These are phyloP conservation scores for Pilasporangium apinafurcum DNA, from an alignment of 352 stramenopile species.

Conservation along the genomic window DNA sequence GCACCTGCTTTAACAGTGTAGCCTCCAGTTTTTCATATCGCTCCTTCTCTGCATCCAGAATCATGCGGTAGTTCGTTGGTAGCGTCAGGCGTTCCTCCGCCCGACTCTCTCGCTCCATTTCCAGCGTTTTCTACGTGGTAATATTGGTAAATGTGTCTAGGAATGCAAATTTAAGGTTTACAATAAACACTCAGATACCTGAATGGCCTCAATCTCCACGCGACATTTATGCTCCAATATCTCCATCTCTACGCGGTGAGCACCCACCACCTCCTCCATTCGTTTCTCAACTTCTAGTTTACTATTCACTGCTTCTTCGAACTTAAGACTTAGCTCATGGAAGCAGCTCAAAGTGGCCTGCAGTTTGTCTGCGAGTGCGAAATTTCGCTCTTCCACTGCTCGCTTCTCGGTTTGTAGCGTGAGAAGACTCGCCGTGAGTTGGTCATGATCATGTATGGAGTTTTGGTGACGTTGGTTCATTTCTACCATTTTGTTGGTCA, in stretches of 20 bases:
- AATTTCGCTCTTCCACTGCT: constrained; percentile 31
- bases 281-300: constrained; percentile 43
- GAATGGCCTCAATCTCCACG: constrained; percentile 40
- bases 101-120: constrained; percentile 29
- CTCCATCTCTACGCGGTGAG: constrained; percentile 46
- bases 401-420: constrained; percentile 29
- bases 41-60: constrained; percentile 57
- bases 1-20: constrained; percentile 38
- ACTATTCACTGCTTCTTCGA: constrained; percentile 41
- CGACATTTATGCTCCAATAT: constrained; percentile 52
- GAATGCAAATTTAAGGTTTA: background rate
- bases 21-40: constrained; percentile 57
- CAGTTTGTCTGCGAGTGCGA: constrained; percentile 52
- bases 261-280: constrained; percentile 29
- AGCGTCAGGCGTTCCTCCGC: constrained; percentile 45
- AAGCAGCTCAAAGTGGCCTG: constrained; percentile 60
- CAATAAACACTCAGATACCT: constrained; percentile 5
- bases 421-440: constrained; percentile 11
- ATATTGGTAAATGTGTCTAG: background rate
- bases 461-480: constrained; percentile 4
- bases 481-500: constrained; percentile 7
- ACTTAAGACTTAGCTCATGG: constrained; percentile 56
- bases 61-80: constrained; percentile 43
- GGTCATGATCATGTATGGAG: constrained; percentile 17
- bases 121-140: constrained; percentile 17